These are phyloP conservation scores for Avena insularis DNA, from an alignment of 176 grass and related monocot species.

Conservation along the genomic window DNA sequence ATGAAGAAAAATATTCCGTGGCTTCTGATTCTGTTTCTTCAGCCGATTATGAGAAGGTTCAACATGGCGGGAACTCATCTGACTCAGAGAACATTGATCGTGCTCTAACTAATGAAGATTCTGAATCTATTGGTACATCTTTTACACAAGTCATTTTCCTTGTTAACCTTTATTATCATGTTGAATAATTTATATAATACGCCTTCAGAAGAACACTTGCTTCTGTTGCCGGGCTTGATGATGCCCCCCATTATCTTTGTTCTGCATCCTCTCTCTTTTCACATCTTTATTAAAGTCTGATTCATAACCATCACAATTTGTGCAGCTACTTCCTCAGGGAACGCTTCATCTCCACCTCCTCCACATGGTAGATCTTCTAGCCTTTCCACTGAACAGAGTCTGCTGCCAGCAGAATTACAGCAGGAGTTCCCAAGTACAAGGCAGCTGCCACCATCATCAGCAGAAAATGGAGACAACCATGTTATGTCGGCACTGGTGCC, in stretches of 20 bases:
- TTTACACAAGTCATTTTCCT: slow-evolving; percentile 7
- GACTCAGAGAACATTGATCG: slow-evolving; percentile 59
- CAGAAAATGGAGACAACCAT: slow-evolving; percentile 10
- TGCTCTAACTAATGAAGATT: slow-evolving; percentile 57
- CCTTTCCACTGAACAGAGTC: slow-evolving; percentile 42
- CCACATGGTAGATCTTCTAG: slow-evolving; percentile 30
- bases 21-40: slow-evolving; percentile 93
- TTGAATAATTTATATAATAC: slow-evolving; percentile 39
- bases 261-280: neutral
- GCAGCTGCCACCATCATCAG: neutral
- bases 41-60: slow-evolving; percentile 67
- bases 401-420: slow-evolving; percentile 17
- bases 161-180: slow-evolving; percentile 16
- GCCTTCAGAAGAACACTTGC: slow-evolving; percentile 37
- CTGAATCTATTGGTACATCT: slow-evolving; percentile 65
- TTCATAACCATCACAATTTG: slow-evolving; percentile 37
- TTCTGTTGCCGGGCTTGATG: slow-evolving; percentile 32
- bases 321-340: slow-evolving; percentile 39
- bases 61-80: slow-evolving; percentile 56
- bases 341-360: slow-evolving; percentile 17
- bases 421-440: slow-evolving; percentile 24
- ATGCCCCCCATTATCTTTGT: neutral
- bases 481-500: neutral
- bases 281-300: slow-evolving; percentile 36
- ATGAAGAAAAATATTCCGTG: slow-evolving; percentile 90